These are phyloP conservation scores for Epichloe gansuensis DNA, from an alignment of 2,329 filamentous ascomycete species.

Conservation along the genomic window DNA sequence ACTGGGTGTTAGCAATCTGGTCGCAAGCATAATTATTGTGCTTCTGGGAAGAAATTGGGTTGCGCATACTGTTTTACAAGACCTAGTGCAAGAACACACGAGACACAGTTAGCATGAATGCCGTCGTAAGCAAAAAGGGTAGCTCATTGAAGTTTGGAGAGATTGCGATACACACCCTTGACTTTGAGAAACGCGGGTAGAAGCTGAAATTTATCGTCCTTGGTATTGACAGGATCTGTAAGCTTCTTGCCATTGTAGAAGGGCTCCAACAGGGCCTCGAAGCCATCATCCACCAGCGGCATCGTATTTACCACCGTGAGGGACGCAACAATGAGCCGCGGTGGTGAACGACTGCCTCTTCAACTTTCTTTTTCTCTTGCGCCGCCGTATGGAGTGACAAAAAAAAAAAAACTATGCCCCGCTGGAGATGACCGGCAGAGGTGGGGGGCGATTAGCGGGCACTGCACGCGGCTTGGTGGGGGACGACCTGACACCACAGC, in stretches of 20 bases:
- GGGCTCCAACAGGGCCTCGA: slow-evolving; percentile 52
- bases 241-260: slow-evolving; percentile 57
- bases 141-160: neutral
- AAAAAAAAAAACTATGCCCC: slow-evolving; percentile 2
- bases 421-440: neutral
- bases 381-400: neutral
- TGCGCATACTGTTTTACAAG: slow-evolving; percentile 68
- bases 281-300: slow-evolving; percentile 47
- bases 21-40: neutral
- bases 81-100: slow-evolving; percentile 24
- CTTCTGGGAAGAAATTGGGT: neutral
- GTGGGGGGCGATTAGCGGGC: neutral
- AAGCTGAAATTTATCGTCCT: slow-evolving; percentile 89
- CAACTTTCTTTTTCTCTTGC: neutral
- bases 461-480: neutral
- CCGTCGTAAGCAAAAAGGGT: neutral
- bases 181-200: slow-evolving; percentile 96
- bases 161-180: slow-evolving; percentile 45
- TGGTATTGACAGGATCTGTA: slow-evolving; percentile 50
- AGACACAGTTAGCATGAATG: neutral
- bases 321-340: too few species aligned
- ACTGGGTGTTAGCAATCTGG: slow-evolving; percentile 8
- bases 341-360: neutral
- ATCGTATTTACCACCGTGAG: slow-evolving; percentile 23
- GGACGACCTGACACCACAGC: neutral